Base-by-base conservation (phyloP, 2,329 filamentous ascomycete species). In the Alternaria longipes region DNA sequence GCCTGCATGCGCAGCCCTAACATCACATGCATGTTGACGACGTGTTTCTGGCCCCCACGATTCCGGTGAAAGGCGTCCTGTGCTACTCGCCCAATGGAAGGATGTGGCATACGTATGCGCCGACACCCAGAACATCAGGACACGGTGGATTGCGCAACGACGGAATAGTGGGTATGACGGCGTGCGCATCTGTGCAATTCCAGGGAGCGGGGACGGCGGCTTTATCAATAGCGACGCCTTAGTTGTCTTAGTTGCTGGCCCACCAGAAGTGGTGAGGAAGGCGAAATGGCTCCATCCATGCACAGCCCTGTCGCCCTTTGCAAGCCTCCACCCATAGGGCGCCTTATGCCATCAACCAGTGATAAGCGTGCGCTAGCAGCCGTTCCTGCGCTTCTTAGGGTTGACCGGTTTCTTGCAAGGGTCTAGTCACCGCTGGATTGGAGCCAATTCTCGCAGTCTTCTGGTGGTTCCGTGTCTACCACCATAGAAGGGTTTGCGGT, bases 311-410 rank as follows among this genome's bases (percentile, higher is more conserved):
- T 46, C 42, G 44, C 45, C 57, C 53, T 56, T 61, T 56, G 55
- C 60, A 57, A 57, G 63, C 60, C 61, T 55, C 62, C 56, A 56
- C 57, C 20, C 38, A 14, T 50, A 51, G 34, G 49, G 40, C 51
- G 38, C 40, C 61, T 57, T 58, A 52, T 53, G 51, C 56, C 55
- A 57, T 62, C 59, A 52, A 47, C 65, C 63, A 64, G 34, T 62
- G 59, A 52, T 53, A 28, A 40, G 60, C 63, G 42, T 22, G 54
- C 56, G 54, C 66, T 67, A 67, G 46, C 50, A 60, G 56, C 59
- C 64, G 63, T 69, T 69, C 62, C 63, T 69, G 64, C 53, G 45
- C 64, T 69, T 60, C 46, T 63, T 69, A 47, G 59, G 60, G 63
- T 58, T 69, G 63, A 69, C 67, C 67, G 67, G 67, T 69, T 54